A percentile compares a stretch with the other conserved stretches of the same genome.
phyloP scores from a whole-genome alignment of 768 basidiomycete species.

The Pleurotus djamor region DNA sequence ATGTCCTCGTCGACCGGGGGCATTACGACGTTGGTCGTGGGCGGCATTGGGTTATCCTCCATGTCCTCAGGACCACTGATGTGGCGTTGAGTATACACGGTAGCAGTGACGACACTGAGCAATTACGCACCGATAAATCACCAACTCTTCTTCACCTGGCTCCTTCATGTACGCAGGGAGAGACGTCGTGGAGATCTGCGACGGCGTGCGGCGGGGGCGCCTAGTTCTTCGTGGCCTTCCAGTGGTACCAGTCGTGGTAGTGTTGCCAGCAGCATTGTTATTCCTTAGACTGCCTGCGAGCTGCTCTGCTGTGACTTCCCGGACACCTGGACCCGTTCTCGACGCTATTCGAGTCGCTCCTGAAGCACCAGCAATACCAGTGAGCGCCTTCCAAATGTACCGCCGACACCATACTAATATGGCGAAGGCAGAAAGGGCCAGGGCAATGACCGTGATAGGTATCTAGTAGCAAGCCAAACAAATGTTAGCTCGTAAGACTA shows the following conservation, averaged over 20 bases:
- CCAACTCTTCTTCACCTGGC: conserved; percentile 79
- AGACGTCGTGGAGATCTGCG: conserved; percentile 77
- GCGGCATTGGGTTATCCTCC: conserved; percentile 47
- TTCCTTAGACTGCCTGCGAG: conserved; percentile 43
- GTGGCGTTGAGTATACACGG: neutral
- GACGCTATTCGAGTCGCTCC: neutral
- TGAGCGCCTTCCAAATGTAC: neutral
- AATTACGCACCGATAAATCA: conserved; percentile 50
- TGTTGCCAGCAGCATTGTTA: conserved; percentile 15
- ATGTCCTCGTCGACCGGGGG: conserved; percentile 32
- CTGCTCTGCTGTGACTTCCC: conserved; percentile 57
- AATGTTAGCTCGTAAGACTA: neutral
- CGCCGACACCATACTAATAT: conserved; percentile 1
- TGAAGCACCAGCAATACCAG: neutral
- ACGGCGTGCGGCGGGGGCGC: conserved; percentile 61
- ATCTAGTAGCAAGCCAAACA: neutral
- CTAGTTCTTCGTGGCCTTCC: conserved; percentile 37
- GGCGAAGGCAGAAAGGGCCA: neutral
- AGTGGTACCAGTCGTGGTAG: conserved; percentile 21
- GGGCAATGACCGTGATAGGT: neutral
- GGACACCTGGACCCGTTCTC: conserved; percentile 1
- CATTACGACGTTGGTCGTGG: conserved; percentile 34
- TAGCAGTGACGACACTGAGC: neutral
- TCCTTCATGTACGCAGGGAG: conserved; percentile 83
- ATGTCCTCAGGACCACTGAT: conserved; percentile 49